Evolutionary conservation across 163 green algal genomes (phyloP).

Genomic region (Coccomyxa subellipsoidea): DNA sequence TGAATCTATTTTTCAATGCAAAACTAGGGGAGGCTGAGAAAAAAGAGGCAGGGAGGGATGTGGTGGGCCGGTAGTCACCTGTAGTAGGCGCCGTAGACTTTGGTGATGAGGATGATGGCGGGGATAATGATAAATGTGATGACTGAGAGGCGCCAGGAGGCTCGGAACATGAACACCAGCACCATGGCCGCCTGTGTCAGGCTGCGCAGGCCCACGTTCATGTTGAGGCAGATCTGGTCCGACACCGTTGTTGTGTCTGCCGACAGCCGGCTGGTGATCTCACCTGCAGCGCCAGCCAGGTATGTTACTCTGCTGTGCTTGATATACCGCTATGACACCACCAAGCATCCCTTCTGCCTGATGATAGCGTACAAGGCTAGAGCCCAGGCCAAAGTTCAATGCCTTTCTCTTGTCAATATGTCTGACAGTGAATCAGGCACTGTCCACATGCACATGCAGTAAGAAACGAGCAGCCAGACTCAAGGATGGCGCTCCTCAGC

Average conservation of each 20-base stretch:
- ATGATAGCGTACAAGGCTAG: no score
- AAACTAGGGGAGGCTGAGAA: no score
- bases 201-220: slow-evolving; percentile 74
- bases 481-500: no score
- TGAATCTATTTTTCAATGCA: no score
- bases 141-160: slow-evolving; percentile 78
- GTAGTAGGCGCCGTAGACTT: slow-evolving; percentile 78
- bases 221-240: slow-evolving; percentile 75
- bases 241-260: slow-evolving; percentile 78
- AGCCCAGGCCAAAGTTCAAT: no score
- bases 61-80: slow-evolving; percentile 4
- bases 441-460: no score
- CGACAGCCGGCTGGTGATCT: slow-evolving; percentile 69
- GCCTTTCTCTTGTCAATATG: no score
- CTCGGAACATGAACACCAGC: slow-evolving; percentile 79
- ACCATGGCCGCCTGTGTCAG: slow-evolving; percentile 68
- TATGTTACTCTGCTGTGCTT: background rate
- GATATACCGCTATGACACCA: no score
- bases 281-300: slow-evolving; percentile 25
- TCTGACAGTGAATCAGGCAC: no score
- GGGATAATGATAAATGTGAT: slow-evolving; percentile 86
- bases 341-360: no score
- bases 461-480: no score
- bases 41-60: background rate
- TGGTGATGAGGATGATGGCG: slow-evolving; percentile 57